Conservation (phyloP, 1,139 yeast genomes). For the Candida pseudoviswanathii region DNA sequence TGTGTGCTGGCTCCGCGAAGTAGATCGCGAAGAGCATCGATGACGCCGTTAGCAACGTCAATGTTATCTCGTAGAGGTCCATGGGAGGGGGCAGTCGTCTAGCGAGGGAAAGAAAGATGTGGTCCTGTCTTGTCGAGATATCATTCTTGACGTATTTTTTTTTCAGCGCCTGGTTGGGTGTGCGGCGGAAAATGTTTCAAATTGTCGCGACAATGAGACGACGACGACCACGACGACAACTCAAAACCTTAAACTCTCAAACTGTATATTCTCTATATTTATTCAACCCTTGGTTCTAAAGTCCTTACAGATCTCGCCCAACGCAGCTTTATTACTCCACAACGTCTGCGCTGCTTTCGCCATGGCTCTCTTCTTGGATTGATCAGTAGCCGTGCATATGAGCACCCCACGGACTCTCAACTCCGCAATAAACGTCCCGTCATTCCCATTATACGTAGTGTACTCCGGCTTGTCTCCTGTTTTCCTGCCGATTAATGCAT, state of each 20-base stretch:
- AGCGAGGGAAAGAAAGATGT: no score
- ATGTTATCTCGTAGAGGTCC: constrained; percentile 1
- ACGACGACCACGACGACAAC: no score
- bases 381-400: constrained; percentile 42
- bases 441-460: constrained; percentile 13
- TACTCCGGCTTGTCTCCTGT: constrained; percentile 47
- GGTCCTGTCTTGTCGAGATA: no score
- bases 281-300: constrained; percentile 5
- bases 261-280: neutral
- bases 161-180: neutral
- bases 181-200: neutral
- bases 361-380: constrained; percentile 48
- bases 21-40: constrained; percentile 47
- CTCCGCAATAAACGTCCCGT: constrained; percentile 23
- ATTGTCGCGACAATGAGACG: neutral
- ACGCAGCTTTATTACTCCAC: constrained; percentile 32
- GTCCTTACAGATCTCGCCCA: constrained; percentile 22
- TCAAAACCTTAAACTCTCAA: neutral
- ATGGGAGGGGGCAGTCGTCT: neutral
- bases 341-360: constrained; percentile 52
- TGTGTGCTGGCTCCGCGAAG: constrained; percentile 26
- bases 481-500: constrained; percentile 44
- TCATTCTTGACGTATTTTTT: neutral
- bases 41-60: constrained; percentile 32
- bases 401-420: constrained; percentile 37